These are phyloP conservation scores for Pythium insidiosum DNA, from an alignment of 352 stramenopile species.

Conservation along the genomic window DNA sequence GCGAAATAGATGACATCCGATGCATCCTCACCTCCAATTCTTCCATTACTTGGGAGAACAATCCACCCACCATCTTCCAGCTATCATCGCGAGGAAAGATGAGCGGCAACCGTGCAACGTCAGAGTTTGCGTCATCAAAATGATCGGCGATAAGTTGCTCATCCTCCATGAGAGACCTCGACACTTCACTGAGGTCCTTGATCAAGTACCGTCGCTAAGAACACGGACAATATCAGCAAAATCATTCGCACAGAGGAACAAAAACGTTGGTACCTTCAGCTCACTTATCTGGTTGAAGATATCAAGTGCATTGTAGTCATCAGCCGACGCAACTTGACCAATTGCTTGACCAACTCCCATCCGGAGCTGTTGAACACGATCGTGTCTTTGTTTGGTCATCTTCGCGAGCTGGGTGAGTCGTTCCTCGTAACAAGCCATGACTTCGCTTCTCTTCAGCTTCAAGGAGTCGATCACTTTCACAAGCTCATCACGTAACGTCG, in stretches of 20 bases:
- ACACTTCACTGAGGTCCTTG: slow-evolving; percentile 26
- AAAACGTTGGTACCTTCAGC: slow-evolving; percentile 36
- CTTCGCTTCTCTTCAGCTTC: too few species aligned
- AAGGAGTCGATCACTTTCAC: too few species aligned
- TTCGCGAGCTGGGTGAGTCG: too few species aligned
- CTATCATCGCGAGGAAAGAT: slow-evolving; percentile 21
- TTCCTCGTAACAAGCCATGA: too few species aligned
- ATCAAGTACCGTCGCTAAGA: slow-evolving; percentile 30
- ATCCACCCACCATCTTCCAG: background rate
- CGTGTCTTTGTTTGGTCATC: slow-evolving; percentile 27
- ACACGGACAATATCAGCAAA: background rate
- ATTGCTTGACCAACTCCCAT: slow-evolving; percentile 26
- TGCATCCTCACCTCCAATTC: slow-evolving; percentile 28
- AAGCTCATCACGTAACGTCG: too few species aligned
- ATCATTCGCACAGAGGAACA: background rate
- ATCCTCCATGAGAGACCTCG: slow-evolving; percentile 21
- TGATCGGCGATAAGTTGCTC: slow-evolving; percentile 28
- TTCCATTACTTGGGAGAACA: slow-evolving; percentile 27
- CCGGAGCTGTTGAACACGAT: slow-evolving; percentile 22
- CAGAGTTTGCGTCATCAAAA: slow-evolving; percentile 21
- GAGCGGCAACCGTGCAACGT: slow-evolving; percentile 25
- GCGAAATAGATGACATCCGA: too few species aligned
- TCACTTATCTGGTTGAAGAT: slow-evolving; percentile 36
- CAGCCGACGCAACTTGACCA: slow-evolving; percentile 7
- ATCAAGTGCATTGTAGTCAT: slow-evolving; percentile 28